Evolutionary conservation across 345 rosid genomes (phyloP).

Genomic region (Gossypium turneri): DNA sequence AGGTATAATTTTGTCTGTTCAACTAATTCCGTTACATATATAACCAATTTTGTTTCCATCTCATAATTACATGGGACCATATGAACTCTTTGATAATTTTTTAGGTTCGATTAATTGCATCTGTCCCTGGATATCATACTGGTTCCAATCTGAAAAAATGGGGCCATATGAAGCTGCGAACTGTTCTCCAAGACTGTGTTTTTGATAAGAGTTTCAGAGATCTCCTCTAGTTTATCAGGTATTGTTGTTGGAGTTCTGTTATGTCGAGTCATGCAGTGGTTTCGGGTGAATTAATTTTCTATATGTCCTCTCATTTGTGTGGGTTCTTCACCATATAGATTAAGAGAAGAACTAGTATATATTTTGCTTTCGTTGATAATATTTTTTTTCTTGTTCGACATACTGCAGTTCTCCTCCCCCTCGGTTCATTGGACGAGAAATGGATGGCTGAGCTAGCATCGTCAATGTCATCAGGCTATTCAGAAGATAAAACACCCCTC

Average conservation of each 20-base stretch:
- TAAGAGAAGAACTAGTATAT: background rate
- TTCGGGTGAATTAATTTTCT: background rate
- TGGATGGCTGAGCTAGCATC: conserved; percentile 84
- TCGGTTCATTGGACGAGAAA: conserved; percentile 91
- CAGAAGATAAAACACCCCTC: conserved; percentile 73
- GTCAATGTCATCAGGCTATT: conserved; percentile 75
- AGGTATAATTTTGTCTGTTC: conserved; percentile 37
- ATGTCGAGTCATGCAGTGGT: background rate
- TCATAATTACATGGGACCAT: background rate
- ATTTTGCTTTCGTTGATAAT: background rate
- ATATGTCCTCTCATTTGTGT: background rate
- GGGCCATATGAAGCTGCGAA: conserved; percentile 90
- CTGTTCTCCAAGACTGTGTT: conserved; percentile 63
- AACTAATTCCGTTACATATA: background rate
- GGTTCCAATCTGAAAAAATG: conserved; percentile 71
- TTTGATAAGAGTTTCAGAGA: conserved; percentile 69
- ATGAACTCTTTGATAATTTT: conserved; percentile 14
- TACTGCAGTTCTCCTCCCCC: conserved; percentile 81
- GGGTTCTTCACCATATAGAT: background rate
- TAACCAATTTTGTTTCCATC: background rate
- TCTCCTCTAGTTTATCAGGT: conserved; percentile 96
- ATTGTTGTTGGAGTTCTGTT: background rate
- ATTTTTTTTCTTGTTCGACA: conserved; percentile 10
- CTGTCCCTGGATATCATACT: conserved; percentile 93
- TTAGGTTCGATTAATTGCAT: conserved; percentile 79